Conservation (phyloP, 1,284 basidiomycete genomes). For the Ustilago sp. region DNA sequence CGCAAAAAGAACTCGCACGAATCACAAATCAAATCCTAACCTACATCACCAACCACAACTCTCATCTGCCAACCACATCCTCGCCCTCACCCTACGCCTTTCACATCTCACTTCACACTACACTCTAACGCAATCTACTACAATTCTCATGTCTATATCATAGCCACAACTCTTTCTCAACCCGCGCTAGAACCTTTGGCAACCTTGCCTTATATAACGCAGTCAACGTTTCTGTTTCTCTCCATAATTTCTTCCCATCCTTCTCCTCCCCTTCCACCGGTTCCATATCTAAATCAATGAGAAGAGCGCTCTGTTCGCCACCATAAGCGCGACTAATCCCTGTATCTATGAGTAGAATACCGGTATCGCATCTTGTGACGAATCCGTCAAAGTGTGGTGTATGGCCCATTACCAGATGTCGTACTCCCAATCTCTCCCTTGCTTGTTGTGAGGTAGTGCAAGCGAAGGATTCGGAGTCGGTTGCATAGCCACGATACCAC, state of each 20-base stretch:
- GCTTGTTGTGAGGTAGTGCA: constrained; percentile 47
- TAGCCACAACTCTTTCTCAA: constrained; percentile 16
- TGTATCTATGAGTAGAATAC: constrained; percentile 65
- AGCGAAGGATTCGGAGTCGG: constrained; percentile 27
- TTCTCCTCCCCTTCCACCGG: constrained; percentile 2
- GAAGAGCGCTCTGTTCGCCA: constrained; percentile 61
- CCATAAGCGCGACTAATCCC: constrained; percentile 66
- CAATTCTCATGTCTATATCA: constrained; percentile 2
- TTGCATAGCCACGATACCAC: constrained; percentile 67
- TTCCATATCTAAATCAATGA: constrained; percentile 54
- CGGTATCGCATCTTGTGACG: constrained; percentile 51
- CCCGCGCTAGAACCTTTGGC: constrained; percentile 34
- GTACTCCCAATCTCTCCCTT: constrained; percentile 18
- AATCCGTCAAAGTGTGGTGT: constrained; percentile 66
- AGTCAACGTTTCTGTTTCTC: constrained; percentile 38
- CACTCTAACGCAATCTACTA: neutral
- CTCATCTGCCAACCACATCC: constrained; percentile 29
- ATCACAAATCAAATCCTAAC: constrained; percentile 12
- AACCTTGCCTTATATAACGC: constrained; percentile 44
- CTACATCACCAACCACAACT: constrained; percentile 30
- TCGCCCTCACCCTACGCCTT: constrained; percentile 24
- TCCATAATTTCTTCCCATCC: constrained; percentile 26
- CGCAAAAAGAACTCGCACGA: neutral
- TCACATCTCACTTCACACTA: constrained; percentile 1
- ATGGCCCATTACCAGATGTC: constrained; percentile 63